Base-by-base conservation (phyloP, 2,329 filamentous ascomycete genomes). In the Fonsecaea monophora region DNA sequence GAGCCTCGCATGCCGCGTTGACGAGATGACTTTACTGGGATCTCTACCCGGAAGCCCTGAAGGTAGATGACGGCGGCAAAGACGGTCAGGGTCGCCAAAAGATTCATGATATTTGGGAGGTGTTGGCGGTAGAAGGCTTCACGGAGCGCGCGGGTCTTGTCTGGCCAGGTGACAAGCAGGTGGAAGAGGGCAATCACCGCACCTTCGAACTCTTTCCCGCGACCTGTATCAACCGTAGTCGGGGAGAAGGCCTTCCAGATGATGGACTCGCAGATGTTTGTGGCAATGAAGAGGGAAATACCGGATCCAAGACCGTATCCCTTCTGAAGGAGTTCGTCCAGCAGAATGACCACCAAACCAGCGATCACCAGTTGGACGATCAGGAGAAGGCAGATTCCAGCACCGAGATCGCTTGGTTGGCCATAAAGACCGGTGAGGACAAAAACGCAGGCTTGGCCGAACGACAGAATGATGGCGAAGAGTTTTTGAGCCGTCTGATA, bases 401-500 rank as follows among this genome's bases (percentile, higher is more conserved):
- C 94, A 78, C 95, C 95, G 68, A 99, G 93, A 77, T 98, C 94
- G 74, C 92, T 94, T 71, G 96, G 95, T 79, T 93, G 92, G 74
- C 95, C 95, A 81, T 99, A 99, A 77, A 98, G 93, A 79, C 94
- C 94, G 76, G 94, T 97, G 83, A 99, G 92, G 79, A 99, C 95
- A 83, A 96, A 98, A 76, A 99, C 95, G 75, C 94, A 97, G 77
- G 94, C 94, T 80, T 97, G 96, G 75, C 95, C 95, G 82, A 97
- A 95, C 72, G 94, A 96, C 74, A 99, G 88, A 79, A 99, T 96
- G 78, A 99, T 96, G 74, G 95, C 95, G 77, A 97, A 94, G 72
- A 97, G 91, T 86, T 99, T 99, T 87, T 99, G 95, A 64, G 96
- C 95, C 72, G 94, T 99, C 86, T 99, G 95, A 89, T 99, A 99